phyloP scores from a whole-genome alignment of 129 eudicot species.

The sunflower (Helianthus annuus) region DNA sequence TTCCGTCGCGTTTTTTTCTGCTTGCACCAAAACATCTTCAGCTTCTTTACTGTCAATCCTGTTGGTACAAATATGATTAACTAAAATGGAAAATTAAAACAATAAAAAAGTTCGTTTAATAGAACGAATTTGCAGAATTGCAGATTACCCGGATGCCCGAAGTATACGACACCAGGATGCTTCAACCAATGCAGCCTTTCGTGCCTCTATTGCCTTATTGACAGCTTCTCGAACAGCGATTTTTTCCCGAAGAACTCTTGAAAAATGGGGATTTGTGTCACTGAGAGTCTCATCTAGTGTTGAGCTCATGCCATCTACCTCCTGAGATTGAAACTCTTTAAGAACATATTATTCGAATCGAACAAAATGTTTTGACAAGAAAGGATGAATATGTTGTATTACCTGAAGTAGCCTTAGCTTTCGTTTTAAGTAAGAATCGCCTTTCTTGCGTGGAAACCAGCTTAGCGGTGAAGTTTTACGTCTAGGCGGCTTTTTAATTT shows the following conservation, averaged over 20 bases:
- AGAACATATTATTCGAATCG: slow-evolving; percentile 2
- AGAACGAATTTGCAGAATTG: background rate
- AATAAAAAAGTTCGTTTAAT: background rate
- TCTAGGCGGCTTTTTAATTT: slow-evolving; percentile 71
- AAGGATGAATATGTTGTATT: slow-evolving; percentile 3
- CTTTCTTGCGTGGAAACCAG: slow-evolving; percentile 97
- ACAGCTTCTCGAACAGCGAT: slow-evolving; percentile 92
- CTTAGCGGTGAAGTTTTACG: slow-evolving; percentile 83
- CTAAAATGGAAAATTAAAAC: background rate
- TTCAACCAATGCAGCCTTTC: slow-evolving; percentile 94
- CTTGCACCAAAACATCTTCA: slow-evolving; percentile 55
- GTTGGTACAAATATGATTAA: slow-evolving; percentile 11
- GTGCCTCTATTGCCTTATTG: slow-evolving; percentile 77
- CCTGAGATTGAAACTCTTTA: slow-evolving; percentile 39
- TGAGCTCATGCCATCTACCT: slow-evolving; percentile 86
- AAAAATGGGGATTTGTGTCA: slow-evolving; percentile 90
- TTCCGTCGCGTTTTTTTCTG: slow-evolving; percentile 66
- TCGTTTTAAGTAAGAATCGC: slow-evolving; percentile 80
- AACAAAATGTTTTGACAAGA: background rate
- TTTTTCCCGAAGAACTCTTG: slow-evolving; percentile 74
- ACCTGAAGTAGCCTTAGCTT: slow-evolving; percentile 83
- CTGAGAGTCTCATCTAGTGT: slow-evolving; percentile 92
- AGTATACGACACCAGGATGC: slow-evolving; percentile 99
- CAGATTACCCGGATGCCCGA: slow-evolving; percentile 65
- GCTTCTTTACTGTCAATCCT: slow-evolving; percentile 85